Evolutionary conservation across 257 asterid species (phyloP).

Genomic region (Solanum commersonii): DNA sequence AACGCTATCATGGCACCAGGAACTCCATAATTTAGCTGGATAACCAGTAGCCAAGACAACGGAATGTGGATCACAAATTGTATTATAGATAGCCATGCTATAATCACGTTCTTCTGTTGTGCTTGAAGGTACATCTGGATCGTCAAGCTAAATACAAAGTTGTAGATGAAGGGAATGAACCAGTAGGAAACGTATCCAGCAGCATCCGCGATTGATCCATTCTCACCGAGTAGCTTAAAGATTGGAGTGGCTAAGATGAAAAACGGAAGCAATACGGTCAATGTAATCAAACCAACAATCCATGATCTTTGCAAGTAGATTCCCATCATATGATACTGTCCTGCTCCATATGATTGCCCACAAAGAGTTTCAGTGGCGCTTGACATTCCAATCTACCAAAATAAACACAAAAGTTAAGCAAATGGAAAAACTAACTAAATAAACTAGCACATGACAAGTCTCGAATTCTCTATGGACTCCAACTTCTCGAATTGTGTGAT

Average conservation of each 20-base stretch:
- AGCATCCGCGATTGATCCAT: constrained; percentile 30
- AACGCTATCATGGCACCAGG: constrained; percentile 76
- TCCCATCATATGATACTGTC: constrained; percentile 89
- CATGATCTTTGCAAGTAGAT: constrained; percentile 89
- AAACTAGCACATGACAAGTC: not conserved
- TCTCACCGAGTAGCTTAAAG: constrained; percentile 62
- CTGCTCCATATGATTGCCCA: constrained; percentile 93
- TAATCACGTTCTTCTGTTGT: constrained; percentile 67
- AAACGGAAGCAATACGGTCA: constrained; percentile 54
- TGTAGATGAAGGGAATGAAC: constrained; percentile 50
- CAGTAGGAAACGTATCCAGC: constrained; percentile 66
- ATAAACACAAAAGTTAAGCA: not conserved
- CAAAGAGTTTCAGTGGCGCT: constrained; percentile 96
- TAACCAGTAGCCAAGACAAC: constrained; percentile 60
- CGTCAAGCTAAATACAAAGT: constrained; percentile 43
- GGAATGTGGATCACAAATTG: constrained; percentile 59
- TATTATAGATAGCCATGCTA: constrained; percentile 53
- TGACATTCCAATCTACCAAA: constrained; percentile 81
- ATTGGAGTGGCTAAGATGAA: constrained; percentile 54
- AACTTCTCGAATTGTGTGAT: not conserved
- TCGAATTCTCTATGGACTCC: not conserved
- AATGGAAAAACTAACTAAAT: constrained; percentile 28
- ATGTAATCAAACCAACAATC: constrained; percentile 60
- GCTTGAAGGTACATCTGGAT: constrained; percentile 91
- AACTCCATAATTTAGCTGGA: constrained; percentile 40